Percentiles rank a stretch among this genome's conserved stretches.
phyloP scores from a whole-genome alignment of 331 rosid genomes.

The Erythrophleum ivorense region DNA sequence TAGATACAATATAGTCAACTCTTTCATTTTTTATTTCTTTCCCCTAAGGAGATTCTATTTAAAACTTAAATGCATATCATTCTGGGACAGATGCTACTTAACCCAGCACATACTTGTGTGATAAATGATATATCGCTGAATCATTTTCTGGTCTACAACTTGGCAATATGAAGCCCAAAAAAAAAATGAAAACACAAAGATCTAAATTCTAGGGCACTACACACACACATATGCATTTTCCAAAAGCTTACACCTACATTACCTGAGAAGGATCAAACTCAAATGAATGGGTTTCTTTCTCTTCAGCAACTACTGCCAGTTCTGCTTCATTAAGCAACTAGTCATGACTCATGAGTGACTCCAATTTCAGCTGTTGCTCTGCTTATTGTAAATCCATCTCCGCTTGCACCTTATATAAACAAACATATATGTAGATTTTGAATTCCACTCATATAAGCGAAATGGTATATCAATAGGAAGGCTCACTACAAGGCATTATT shows the following conservation, averaged over 20 bases:
- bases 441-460: background rate
- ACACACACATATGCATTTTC: background rate
- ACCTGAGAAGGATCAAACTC: conserved; percentile 93
- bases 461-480: background rate
- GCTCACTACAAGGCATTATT: conserved; percentile 7
- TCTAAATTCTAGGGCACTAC: background rate
- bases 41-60: background rate
- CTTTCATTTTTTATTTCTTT: background rate
- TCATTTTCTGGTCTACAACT: background rate
- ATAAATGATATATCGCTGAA: conserved; percentile 12
- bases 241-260: conserved; percentile 38
- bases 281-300: conserved; percentile 89
- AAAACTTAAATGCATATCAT: background rate
- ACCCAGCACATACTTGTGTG: background rate
- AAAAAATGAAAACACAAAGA: background rate
- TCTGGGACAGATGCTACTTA: background rate
- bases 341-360: conserved; percentile 53
- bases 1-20: background rate
- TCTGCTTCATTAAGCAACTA: conserved; percentile 86
- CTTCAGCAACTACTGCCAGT: conserved; percentile 88
- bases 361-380: conserved; percentile 78
- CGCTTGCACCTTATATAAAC: conserved; percentile 57
- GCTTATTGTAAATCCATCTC: conserved; percentile 82
- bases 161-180: background rate
- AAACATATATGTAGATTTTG: background rate